Conservation (phyloP, 2,329 filamentous ascomycete genomes). For the Alternaria longipes region DNA sequence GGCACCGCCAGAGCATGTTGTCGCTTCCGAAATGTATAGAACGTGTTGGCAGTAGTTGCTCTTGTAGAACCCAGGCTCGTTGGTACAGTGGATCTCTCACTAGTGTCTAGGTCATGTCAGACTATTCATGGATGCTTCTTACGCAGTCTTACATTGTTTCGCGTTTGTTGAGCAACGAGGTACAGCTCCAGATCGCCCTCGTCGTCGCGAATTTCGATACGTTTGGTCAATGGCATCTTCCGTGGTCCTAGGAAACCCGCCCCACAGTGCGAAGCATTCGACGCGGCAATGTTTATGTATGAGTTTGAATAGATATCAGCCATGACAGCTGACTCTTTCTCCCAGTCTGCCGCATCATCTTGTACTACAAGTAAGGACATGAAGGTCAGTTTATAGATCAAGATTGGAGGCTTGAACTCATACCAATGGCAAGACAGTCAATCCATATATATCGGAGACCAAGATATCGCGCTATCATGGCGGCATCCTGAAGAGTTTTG, state of each 20-base stretch:
- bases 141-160: neutral
- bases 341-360: slow-evolving; percentile 18
- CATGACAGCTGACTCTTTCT: slow-evolving; percentile 15
- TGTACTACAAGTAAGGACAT: neutral
- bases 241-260: slow-evolving; percentile 13
- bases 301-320: slow-evolving; percentile 11
- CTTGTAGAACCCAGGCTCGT: slow-evolving; percentile 3
- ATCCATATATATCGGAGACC: slow-evolving; percentile 13
- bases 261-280: slow-evolving; percentile 10
- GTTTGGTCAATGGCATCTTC: slow-evolving; percentile 1
- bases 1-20: slow-evolving; percentile 1
- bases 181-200: slow-evolving; percentile 4
- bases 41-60: neutral
- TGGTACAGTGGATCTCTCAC: neutral
- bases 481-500: slow-evolving; percentile 12
- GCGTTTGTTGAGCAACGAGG: neutral
- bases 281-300: slow-evolving; percentile 7
- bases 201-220: slow-evolving; percentile 4
- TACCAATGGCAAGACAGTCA: slow-evolving; percentile 10
- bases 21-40: neutral
- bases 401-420: too few species aligned
- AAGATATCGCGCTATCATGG: neutral
- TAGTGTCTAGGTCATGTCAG: neutral
- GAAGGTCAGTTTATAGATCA: neutral
- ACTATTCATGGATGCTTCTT: rapidly evolving